A percentile compares a stretch with the other conserved stretches of the same genome.
Evolutionary conservation across 1,284 basidiomycete genomes (phyloP).

Genomic region (Athelia sp.): DNA sequence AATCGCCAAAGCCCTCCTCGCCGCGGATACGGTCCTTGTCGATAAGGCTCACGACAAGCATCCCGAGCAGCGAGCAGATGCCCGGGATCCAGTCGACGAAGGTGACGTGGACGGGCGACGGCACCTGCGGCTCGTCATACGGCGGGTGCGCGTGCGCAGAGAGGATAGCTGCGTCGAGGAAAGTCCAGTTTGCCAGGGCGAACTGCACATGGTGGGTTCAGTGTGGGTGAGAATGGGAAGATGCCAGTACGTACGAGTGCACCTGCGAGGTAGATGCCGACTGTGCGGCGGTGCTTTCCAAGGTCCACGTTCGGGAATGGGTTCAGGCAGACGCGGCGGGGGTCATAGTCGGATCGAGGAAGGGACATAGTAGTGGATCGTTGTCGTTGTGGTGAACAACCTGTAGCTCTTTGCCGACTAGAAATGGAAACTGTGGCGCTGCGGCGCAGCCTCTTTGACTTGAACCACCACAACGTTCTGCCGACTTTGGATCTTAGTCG

Average conservation of each 20-base stretch:
- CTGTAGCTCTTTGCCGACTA: too few relatives aligned
- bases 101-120: slow-evolving; percentile 80
- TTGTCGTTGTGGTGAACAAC: background rate
- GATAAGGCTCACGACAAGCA: slow-evolving; percentile 90
- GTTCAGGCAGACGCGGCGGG: slow-evolving; percentile 78
- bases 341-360: slow-evolving; percentile 80
- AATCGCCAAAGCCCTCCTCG: slow-evolving; percentile 77
- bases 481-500: too few relatives aligned
- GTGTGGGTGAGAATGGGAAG: slow-evolving; percentile 6
- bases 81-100: slow-evolving; percentile 97
- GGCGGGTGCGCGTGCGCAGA: slow-evolving; percentile 79
- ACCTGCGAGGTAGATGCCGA: slow-evolving; percentile 90
- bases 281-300: slow-evolving; percentile 68
- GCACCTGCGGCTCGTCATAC: slow-evolving; percentile 61
- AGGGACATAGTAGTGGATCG: slow-evolving; percentile 45
- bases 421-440: too few relatives aligned
- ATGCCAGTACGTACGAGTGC: slow-evolving; percentile 64
- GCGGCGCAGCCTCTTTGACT: too few relatives aligned
- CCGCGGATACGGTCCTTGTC: slow-evolving; percentile 90
- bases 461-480: too few relatives aligned
- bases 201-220: slow-evolving; percentile 50
- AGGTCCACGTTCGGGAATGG: slow-evolving; percentile 63
- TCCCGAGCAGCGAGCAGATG: slow-evolving; percentile 90
- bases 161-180: slow-evolving; percentile 89
- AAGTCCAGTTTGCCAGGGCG: slow-evolving; percentile 92